These are phyloP conservation scores for Cornus florida DNA, from an alignment of 148 eudicot species.

Conservation along the genomic window DNA sequence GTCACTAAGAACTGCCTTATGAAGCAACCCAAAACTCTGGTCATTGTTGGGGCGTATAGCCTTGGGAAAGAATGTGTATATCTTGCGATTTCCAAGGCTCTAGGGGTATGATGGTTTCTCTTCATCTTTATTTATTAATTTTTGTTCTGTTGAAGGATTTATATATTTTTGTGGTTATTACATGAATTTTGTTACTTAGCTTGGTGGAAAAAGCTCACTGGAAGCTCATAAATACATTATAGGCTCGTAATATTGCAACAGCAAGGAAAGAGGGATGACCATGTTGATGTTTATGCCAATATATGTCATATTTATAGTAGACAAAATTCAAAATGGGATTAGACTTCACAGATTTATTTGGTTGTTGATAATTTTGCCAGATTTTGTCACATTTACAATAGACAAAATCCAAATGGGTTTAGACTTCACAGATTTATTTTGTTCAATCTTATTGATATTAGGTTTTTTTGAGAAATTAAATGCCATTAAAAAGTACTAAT, in stretches of 20 bases:
- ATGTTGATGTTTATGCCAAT: too few species aligned
- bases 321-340: background rate
- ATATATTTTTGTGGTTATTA: background rate
- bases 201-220: background rate
- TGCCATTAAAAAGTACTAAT: background rate
- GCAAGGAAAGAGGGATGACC: background rate
- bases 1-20: constrained; percentile 38
- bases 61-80: constrained; percentile 73
- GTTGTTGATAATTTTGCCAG: too few species aligned
- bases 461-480: background rate
- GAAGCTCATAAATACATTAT: background rate
- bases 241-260: background rate
- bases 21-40: constrained; percentile 54
- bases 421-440: background rate
- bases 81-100: constrained; percentile 58
- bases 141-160: background rate
- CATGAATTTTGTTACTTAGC: constrained; percentile 2
- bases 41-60: constrained; percentile 72
- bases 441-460: background rate
- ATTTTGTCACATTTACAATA: too few species aligned
- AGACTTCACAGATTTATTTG: background rate
- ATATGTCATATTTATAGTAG: too few species aligned
- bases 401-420: background rate
- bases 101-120: constrained; percentile 35
- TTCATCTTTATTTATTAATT: background rate